Percentiles rank a stretch among this genome's conserved stretches.
Evolutionary conservation across 306 rosid genomes (phyloP).

Genomic region (Trichosanthes cucumerina): DNA sequence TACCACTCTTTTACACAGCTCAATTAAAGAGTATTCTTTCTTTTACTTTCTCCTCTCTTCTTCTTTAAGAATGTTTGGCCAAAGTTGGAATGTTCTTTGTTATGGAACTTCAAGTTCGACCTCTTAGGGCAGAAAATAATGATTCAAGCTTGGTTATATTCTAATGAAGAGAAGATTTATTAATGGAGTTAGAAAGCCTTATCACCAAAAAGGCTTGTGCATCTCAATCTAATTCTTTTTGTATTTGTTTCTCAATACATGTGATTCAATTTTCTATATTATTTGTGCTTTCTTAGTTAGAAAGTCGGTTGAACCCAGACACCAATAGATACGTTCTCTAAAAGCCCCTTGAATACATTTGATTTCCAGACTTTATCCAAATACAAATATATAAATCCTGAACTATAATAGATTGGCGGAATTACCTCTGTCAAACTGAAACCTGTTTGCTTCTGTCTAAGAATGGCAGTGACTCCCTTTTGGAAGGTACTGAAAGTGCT

Average conservation of each 20-base stretch:
- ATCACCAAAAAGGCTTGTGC: neutral
- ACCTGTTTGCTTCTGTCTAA: neutral
- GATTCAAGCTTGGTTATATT: neutral
- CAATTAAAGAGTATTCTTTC: neutral
- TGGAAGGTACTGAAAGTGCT: slow-evolving; percentile 40
- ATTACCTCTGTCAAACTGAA: slow-evolving; percentile 5
- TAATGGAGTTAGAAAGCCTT: neutral
- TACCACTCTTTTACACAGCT: neutral
- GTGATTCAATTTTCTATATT: neutral
- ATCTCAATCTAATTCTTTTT: neutral
- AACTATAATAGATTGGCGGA: neutral
- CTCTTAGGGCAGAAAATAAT: neutral
- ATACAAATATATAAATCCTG: neutral
- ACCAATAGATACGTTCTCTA: neutral
- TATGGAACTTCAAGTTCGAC: neutral
- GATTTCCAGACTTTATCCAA: neutral
- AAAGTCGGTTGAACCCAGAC: neutral
- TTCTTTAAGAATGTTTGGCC: neutral
- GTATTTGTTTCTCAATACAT: neutral
- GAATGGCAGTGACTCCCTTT: slow-evolving; percentile 38
- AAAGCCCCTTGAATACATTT: neutral
- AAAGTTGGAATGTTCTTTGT: neutral
- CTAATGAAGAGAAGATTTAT: neutral
- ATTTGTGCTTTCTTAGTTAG: neutral
- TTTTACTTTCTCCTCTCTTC: neutral